Base-by-base conservation (phyloP, 139 green algal species). In the Zygnema cylindricum region DNA sequence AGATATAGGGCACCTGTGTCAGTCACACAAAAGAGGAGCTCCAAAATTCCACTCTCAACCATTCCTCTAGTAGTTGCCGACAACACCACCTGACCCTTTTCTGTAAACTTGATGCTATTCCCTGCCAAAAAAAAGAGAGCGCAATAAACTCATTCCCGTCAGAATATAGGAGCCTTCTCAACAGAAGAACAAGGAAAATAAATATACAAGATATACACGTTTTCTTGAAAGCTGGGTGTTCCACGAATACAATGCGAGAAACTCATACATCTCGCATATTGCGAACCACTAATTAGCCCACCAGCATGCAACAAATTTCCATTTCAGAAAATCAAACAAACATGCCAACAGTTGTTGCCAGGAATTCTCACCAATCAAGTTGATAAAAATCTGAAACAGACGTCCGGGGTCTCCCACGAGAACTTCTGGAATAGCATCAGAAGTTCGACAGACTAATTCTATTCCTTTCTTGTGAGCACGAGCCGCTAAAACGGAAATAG, bases 321-420 rank as follows among this genome's bases (percentile, higher is more conserved):
- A n/a, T n/a, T n/a, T n/a, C n/a, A n/a, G n/a, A n/a, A n/a, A n/a
- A n/a, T n/a, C n/a, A n/a, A n/a, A n/a, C n/a, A n/a, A n/a, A n/a
- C n/a, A n/a, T n/a, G n/a, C n/a, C 71, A 79, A 79, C 38, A 79
- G 71, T 38, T 16, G 7, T 79, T 16, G 42, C 11, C 71, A 41
- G 3, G 38, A 16, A 11, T 79, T 7, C 77, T 21, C 2, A 89
- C 84, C 84, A 22, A 89, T 86, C 1, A 89, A 23, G 69, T 89
- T 89, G 69, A 89, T 55, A 69, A 89, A 89, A 30, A 89, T 89
- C 36, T 89, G 84, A 39, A 89, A 85, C 7, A 89, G 84, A 3
- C 84, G 84, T 36, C 69, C 69, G 30, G 84, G 84, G 69, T 89
- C 84, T 1, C 84, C 84, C 69, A 89, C 38, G 22, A 89, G 3